Evolutionary conservation across 768 basidiomycete species (phyloP), one percentile per base, ranked within the genome.

Genomic region (Podaxis sp.): DNA sequence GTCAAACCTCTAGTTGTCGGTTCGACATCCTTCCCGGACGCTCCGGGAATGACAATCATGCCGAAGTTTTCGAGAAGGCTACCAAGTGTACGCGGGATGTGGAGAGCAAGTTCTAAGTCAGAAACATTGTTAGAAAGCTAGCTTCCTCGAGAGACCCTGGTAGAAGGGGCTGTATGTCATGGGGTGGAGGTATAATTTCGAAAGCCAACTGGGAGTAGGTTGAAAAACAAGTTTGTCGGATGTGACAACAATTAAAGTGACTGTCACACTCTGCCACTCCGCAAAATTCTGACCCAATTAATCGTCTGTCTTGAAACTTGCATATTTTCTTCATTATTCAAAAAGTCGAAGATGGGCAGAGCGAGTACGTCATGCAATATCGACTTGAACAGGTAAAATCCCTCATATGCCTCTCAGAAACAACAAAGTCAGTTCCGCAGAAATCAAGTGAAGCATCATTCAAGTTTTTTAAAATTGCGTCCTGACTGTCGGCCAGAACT

Each of bases 401-500:
- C 38, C 19, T 36, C 29, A 47, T 29, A 25, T 29, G n/a, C 17
- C 13, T 53, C 13, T 46, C 78, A 82, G 67, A 69, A 74, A 17
- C 77, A 74, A 65, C 79, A 78, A 66, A 68, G 73, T 1, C 69
- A 72, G 69, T 84, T 15, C 79, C 81, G 27, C 68, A 75, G 12
- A 79, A 77, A 67, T 69, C 77, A 55, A 80, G 79, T 79, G 33
- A 65, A 78, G 66, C 59, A 25, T 57, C 27, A 55, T 43, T 24
- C 29, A 9, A 64, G 13, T n/a, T 58, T 33, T 49, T 7, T 13
- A 12, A 33, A 58, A 57, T 25, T 38, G 5, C n/a, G 38, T 27
- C 40, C 40, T 38, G 19, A 56, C 41, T 57, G 27, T 62, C n/a
- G 22, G 22, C 24, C 52, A 94, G 93, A 90, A 70, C 77, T 94